Percentiles rank a stretch among this genome's conserved stretches.
These are phyloP conservation scores for Balamuthia mandrillaris DNA, from an alignment of 208 protist genomes.

Conservation along the genomic window DNA sequence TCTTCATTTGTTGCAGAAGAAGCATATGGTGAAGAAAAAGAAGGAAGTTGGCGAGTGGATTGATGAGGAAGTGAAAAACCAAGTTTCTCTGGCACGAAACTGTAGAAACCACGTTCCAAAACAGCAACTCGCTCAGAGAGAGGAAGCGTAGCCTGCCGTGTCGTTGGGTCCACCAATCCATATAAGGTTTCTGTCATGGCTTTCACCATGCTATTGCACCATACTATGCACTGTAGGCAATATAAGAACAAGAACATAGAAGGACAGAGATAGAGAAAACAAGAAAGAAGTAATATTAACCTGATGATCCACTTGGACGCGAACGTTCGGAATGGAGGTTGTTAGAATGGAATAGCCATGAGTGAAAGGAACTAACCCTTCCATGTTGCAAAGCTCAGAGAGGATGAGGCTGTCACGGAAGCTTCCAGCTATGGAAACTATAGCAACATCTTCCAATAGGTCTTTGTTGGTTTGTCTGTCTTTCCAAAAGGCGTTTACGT, in stretches of 20 bases:
- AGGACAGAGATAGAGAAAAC: not conserved
- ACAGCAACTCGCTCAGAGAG: not conserved
- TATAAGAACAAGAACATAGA: not conserved
- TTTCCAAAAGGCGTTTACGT: constrained; percentile 32
- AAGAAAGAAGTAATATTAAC: not conserved
- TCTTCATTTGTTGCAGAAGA: too few species aligned
- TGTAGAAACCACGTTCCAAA: not conserved
- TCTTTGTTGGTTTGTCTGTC: not conserved
- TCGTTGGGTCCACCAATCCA: not conserved
- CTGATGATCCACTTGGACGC: constrained; percentile 19
- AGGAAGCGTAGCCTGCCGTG: not conserved
- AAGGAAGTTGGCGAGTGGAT: too few species aligned
- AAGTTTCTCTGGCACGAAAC: too few species aligned
- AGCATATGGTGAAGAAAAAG: too few species aligned
- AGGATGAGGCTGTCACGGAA: constrained; percentile 26
- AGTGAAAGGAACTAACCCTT: not conserved
- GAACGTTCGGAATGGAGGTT: constrained; percentile 16
- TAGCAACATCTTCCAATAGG: not conserved
- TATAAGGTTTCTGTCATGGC: not conserved
- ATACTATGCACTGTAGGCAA: not conserved
- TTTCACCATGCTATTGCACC: constrained; percentile 8
- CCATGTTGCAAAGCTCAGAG: constrained; percentile 1
- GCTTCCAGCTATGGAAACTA: constrained; percentile 37
- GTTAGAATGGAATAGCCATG: not conserved
- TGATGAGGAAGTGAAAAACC: too few species aligned